Conservation (phyloP, 2,329 filamentous ascomycete genomes). For the Annulohypoxylon truncatum region DNA sequence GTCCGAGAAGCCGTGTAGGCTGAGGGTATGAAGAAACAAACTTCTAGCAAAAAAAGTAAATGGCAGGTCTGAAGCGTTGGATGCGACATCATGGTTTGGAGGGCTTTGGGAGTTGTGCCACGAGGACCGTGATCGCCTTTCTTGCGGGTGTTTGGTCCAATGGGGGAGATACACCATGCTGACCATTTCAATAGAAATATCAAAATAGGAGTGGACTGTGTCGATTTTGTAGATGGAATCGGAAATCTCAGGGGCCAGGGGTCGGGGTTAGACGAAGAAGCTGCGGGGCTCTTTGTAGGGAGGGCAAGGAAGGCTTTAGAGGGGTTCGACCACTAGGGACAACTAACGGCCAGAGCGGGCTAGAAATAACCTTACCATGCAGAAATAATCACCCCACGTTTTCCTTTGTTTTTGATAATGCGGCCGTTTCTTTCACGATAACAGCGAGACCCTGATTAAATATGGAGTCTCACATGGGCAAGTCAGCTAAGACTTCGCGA, state of each 20-base stretch:
- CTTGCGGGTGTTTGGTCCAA: constrained; percentile 29
- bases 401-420: constrained; percentile 13
- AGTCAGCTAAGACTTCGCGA: constrained; percentile 46
- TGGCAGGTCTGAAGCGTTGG: neutral
- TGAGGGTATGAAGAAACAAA: neutral
- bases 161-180: constrained; percentile 2
- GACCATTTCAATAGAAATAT: constrained; percentile 18
- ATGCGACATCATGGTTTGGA: constrained; percentile 10
- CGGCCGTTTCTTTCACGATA: constrained; percentile 32
- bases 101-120: constrained; percentile 31
- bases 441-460: constrained; percentile 37
- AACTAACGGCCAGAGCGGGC: neutral
- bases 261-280: neutral
- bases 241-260: constrained; percentile 27
- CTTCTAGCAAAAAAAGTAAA: constrained; percentile 1
- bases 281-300: constrained; percentile 9
- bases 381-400: constrained; percentile 23
- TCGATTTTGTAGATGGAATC: constrained; percentile 19
- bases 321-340: neutral
- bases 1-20: neutral
- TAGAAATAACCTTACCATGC: neutral
- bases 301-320: neutral
- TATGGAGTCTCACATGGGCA: constrained; percentile 47
- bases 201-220: constrained; percentile 11
- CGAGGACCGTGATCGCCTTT: constrained; percentile 30